phyloP scores from a whole-genome alignment of 225 moss, liverwort and hornwort species.

The Rhytidiadelphus loreus region DNA sequence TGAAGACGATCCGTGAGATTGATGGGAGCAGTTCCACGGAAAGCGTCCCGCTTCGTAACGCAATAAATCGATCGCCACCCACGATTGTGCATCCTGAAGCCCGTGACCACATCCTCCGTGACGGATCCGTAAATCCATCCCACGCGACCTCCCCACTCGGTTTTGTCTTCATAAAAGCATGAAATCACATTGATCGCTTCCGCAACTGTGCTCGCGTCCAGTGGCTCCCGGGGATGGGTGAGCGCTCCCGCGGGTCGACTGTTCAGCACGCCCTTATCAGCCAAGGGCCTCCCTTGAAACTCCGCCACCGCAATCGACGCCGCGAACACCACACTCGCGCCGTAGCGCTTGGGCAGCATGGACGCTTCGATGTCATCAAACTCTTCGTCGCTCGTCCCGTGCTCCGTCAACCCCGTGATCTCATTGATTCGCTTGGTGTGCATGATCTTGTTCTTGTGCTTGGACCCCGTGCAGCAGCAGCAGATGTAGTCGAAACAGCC shows the following conservation, averaged over 20 bases:
- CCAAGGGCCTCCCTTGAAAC: slow-evolving; percentile 53
- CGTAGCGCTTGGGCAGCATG: slow-evolving; percentile 60
- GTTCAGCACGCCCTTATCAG: slow-evolving; percentile 42
- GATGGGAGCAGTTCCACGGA: slow-evolving; percentile 72
- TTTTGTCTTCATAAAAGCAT: slow-evolving; percentile 69
- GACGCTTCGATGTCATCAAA: slow-evolving; percentile 36
- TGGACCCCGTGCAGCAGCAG: slow-evolving; percentile 27
- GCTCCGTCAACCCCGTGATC: slow-evolving; percentile 23
- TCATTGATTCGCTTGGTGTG: slow-evolving; percentile 24
- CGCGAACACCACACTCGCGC: slow-evolving; percentile 32
- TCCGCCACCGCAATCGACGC: slow-evolving; percentile 64
- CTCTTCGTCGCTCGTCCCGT: slow-evolving; percentile 34
- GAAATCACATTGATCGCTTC: slow-evolving; percentile 71
- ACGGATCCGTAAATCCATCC: slow-evolving; percentile 81
- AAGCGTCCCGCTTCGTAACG: slow-evolving; percentile 62
- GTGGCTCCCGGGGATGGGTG: slow-evolving; percentile 39
- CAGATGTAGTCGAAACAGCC: slow-evolving; percentile 28
- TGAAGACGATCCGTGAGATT: slow-evolving; percentile 78
- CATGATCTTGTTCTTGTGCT: slow-evolving; percentile 24
- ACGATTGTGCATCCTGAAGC: slow-evolving; percentile 75
- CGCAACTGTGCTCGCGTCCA: slow-evolving; percentile 61
- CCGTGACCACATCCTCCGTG: slow-evolving; percentile 72
- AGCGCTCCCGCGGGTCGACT: slow-evolving; percentile 53
- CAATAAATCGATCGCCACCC: slow-evolving; percentile 73
- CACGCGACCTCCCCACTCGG: slow-evolving; percentile 68